Percentiles rank a stretch among this genome's conserved stretches.
Evolutionary conservation across 75 land plant species (phyloP).

Genomic region (Isoetes taiwanensis): DNA sequence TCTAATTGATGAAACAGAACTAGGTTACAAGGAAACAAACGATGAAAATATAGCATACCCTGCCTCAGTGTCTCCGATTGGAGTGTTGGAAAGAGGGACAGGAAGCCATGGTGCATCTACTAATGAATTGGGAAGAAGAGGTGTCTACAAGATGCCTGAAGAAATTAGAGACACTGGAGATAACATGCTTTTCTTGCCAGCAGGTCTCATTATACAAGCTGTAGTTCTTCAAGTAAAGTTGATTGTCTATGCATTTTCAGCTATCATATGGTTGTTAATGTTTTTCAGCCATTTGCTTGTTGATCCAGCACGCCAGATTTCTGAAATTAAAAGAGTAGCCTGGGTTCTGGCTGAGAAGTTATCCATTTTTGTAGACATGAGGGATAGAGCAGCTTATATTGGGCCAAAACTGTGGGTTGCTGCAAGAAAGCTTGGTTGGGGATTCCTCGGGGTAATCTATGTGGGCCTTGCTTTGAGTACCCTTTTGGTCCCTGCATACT

Average conservation of each 20-base stretch:
- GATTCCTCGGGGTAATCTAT: conserved; percentile 39
- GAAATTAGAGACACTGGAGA: no score
- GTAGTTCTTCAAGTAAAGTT: conserved; percentile 25
- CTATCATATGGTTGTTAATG: conserved; percentile 13
- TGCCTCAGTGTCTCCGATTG: no score
- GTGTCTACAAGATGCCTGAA: no score
- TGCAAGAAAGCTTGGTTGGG: conserved; percentile 22
- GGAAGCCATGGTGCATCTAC: no score
- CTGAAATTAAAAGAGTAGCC: conserved; percentile 22
- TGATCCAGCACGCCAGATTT: conserved; percentile 23
- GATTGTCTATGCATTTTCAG: conserved; percentile 13
- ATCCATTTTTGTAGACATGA: neutral
- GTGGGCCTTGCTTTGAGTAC: conserved; percentile 26
- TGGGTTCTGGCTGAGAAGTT: neutral
- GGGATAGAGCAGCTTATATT: neutral
- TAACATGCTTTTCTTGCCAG: conserved; percentile 23
- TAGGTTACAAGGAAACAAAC: no score
- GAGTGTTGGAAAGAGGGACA: no score
- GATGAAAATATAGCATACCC: no score
- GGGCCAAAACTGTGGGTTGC: conserved; percentile 15
- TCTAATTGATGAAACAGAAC: no score
- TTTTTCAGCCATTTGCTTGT: conserved; percentile 17
- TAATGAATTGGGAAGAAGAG: no score
- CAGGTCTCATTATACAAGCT: conserved; percentile 14
- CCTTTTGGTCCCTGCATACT: conserved; percentile 26